A percentile compares a stretch with the other conserved stretches of the same genome.
Conservation (phyloP, 2,329 filamentous ascomycete genomes). For the Botrytis deweyae region DNA sequence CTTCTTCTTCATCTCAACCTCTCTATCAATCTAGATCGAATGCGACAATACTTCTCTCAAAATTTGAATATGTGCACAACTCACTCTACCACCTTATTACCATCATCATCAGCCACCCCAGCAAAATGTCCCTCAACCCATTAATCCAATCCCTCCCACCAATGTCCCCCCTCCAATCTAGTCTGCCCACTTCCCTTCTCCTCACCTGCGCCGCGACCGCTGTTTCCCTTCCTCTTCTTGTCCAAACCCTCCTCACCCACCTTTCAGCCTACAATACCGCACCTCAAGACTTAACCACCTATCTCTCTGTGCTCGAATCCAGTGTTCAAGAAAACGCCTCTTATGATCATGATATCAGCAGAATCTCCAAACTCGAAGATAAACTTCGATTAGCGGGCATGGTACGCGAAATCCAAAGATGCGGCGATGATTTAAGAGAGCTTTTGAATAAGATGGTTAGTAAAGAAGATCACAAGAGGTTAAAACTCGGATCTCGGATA, state of each 20-base stretch:
- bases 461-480: conserved; percentile 43
- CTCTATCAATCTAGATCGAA: conserved; percentile 2
- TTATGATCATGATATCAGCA: conserved; percentile 59
- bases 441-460: conserved; percentile 55
- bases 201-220: conserved; percentile 58
- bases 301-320: conserved; percentile 60
- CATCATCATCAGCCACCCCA: background rate
- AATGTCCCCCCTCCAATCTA: conserved; percentile 12
- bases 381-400: conserved; percentile 59
- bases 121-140: conserved; percentile 9
- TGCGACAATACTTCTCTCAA: background rate
- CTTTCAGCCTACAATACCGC: conserved; percentile 57
- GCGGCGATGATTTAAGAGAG: conserved; percentile 60
- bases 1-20: conserved; percentile 1
- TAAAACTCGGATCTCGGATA: conserved; percentile 43
- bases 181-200: conserved; percentile 42
- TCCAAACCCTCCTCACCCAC: conserved; percentile 53
- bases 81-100: background rate
- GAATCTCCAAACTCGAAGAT: conserved; percentile 59
- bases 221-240: conserved; percentile 55
- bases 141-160: conserved; percentile 7
- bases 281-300: conserved; percentile 56
- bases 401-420: conserved; percentile 61
- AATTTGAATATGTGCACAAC: conserved; percentile 13
- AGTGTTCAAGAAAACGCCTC: conserved; percentile 62